These are phyloP conservation scores for Delonix regia DNA, from an alignment of 306 rosid genomes.

Conservation along the genomic window DNA sequence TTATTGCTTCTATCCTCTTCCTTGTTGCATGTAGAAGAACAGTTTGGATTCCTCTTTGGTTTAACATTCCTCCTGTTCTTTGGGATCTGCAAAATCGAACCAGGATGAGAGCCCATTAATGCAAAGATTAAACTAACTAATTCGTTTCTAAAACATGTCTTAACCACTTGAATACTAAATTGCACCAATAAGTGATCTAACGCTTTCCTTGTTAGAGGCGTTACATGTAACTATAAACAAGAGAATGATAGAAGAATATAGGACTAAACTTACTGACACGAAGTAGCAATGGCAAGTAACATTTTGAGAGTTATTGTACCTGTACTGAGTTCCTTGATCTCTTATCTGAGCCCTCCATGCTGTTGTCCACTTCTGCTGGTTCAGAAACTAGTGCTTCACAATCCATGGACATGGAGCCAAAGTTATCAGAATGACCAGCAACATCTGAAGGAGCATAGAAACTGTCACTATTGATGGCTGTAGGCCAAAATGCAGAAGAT, in stretches of 20 bases:
- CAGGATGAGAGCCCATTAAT: constrained; percentile 9
- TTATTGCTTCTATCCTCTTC: background rate
- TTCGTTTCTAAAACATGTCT: background rate
- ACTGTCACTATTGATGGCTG: constrained; percentile 42
- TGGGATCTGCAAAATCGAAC: constrained; percentile 42
- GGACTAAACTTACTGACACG: background rate
- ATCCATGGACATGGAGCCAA: constrained; percentile 35
- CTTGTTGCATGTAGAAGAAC: constrained; percentile 14
- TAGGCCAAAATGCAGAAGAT: constrained; percentile 52
- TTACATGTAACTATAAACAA: too few relatives aligned
- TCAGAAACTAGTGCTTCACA: background rate
- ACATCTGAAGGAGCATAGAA: constrained; percentile 43
- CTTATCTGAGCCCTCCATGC: constrained; percentile 46
- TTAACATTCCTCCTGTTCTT: constrained; percentile 39
- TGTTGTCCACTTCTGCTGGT: constrained; percentile 39
- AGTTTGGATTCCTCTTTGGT: constrained; percentile 47
- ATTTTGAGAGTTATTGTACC: constrained; percentile 42
- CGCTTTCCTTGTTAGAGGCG: too few relatives aligned
- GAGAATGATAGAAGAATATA: too few relatives aligned
- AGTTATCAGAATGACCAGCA: constrained; percentile 21
- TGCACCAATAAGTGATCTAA: too few relatives aligned
- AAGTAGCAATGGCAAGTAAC: background rate
- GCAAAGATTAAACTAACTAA: background rate
- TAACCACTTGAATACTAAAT: too few relatives aligned
- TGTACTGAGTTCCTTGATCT: constrained; percentile 48